These are phyloP conservation scores for Botryotinia narcissicola DNA, from an alignment of 2,329 filamentous ascomycete species.

Conservation along the genomic window DNA sequence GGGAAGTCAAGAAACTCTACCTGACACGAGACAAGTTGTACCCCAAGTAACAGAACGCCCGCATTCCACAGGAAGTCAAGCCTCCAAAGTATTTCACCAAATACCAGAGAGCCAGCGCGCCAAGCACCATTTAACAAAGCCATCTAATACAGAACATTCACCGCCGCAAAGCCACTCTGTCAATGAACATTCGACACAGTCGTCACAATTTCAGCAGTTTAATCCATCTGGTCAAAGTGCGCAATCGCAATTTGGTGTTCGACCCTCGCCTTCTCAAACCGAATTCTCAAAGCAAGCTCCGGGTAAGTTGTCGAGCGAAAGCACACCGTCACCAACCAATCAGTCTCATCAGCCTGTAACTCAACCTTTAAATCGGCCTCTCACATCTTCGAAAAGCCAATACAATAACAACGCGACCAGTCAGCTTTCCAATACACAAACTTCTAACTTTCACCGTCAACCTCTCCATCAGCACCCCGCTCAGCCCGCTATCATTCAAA, in stretches of 20 bases:
- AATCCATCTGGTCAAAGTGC: neutral
- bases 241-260: neutral
- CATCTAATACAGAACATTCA: neutral
- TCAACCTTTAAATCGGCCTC: neutral
- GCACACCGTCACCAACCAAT: neutral
- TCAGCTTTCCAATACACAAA: neutral
- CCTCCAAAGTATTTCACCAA: neutral
- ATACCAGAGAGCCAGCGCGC: neutral
- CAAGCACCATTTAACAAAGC: neutral
- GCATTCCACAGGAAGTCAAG: neutral
- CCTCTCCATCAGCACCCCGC: neutral
- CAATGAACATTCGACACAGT: neutral
- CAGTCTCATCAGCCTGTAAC: neutral
- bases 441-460: neutral
- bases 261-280: neutral
- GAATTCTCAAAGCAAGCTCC: neutral
- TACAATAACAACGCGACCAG: neutral
- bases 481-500: neutral
- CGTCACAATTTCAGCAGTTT: neutral
- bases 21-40: neutral
- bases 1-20: neutral
- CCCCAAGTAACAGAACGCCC: neutral
- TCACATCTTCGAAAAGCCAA: neutral
- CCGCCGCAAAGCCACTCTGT: neutral
- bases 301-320: neutral